Evolutionary conservation across 805 yeast species (phyloP).

Genomic region (Wickerhamiella dianesei): DNA sequence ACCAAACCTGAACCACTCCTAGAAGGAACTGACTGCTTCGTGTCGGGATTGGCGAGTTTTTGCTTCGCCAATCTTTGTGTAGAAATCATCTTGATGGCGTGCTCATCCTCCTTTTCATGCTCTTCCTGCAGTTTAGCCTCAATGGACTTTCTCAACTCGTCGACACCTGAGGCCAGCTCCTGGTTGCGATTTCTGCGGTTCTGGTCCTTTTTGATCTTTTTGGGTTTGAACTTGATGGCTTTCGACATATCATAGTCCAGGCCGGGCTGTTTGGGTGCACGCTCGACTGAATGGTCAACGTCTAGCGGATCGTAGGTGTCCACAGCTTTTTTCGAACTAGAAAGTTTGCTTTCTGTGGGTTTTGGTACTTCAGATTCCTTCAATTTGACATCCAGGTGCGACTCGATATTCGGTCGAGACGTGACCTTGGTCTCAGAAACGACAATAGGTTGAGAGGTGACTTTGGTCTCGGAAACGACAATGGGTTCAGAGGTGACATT

Average conservation of each 20-base stretch:
- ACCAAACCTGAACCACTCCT: constrained; percentile 20
- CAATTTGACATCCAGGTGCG: too few species aligned
- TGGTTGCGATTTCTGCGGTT: neutral
- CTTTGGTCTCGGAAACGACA: neutral
- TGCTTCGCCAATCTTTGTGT: neutral
- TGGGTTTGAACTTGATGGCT: neutral
- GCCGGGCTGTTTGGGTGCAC: neutral
- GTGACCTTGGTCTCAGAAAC: too few species aligned
- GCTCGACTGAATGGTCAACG: neutral
- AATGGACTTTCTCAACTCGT: neutral
- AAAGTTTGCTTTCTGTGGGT: neutral
- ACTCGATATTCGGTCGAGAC: too few species aligned
- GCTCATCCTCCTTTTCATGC: neutral
- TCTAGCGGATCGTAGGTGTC: neutral
- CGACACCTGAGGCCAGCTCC: neutral
- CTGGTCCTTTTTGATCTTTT: neutral
- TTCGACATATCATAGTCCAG: neutral
- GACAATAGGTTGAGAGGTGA: too few species aligned
- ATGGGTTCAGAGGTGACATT: too few species aligned
- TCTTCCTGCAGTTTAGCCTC: neutral
- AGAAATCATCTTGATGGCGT: neutral
- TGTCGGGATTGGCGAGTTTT: neutral
- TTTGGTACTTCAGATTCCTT: too few species aligned
- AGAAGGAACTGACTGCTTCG: neutral
- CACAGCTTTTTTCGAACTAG: constrained; percentile 14